Base-by-base conservation (phyloP, 2,329 filamentous ascomycete species). In the Pyrenophora tritici-repentis region DNA sequence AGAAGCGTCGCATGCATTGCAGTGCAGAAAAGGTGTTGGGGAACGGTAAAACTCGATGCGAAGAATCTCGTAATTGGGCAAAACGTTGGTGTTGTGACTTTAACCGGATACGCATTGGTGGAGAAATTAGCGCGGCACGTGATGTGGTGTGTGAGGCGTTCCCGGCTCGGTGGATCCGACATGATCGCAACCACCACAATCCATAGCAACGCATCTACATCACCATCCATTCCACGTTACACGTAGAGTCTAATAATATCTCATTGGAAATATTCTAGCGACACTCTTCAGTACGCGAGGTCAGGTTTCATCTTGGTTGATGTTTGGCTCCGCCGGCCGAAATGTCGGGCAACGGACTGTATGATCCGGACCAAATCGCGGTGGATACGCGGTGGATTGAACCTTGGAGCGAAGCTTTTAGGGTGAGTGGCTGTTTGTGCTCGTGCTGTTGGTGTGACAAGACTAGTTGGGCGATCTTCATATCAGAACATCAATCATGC, bases 391-490 rank as follows among this genome's bases (percentile, higher is more conserved):
- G 61, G 36, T 65, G 62, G 59, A 58, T 60, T 43, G 56, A 68
- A 43, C 69, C 68, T 10, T 71, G 68, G 68, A 61, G 56, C 34
- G 63, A 68, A 42, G 65, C 68, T 6, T 71, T 68, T 22, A 59
- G 69, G 53, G 69, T 72, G 60, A 50, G 66, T 63, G 22, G 26
- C 26, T 43, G 10, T 12, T 22, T 35, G 22, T 38, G 32, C 43
- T 35, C 31, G 17, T 16, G 24, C 22, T 32, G 29, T 48, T 33
- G 44, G 33, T 12, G 31, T 29, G 14, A 37, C 22, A n/a, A 14
- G 41, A 20, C 31, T 17, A 10, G 20, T 32, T 24, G 13, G 42
- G 12, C 17, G 45, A 26, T 26, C 36, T 14, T 18, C 3, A 12
- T 24, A 29, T 31, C 13, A 7, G 32, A 13, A 29, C 5, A n/a